phyloP scores from a whole-genome alignment of 2,329 filamentous ascomycete species.

The Paracorniculantispora psalliotae region DNA sequence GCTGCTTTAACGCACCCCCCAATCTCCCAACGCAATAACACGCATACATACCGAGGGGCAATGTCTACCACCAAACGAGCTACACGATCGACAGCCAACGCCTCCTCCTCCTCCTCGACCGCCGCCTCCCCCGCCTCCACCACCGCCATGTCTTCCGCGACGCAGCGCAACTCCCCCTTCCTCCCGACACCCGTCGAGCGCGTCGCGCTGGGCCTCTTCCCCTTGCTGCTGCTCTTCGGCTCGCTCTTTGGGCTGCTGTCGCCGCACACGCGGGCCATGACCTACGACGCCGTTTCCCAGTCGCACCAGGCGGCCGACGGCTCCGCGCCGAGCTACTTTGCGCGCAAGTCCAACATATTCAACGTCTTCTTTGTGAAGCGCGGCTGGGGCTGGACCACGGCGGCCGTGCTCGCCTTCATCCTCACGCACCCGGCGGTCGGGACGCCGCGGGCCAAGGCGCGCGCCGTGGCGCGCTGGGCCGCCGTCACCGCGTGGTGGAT shows the following conservation, averaged over 20 bases:
- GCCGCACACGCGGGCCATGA: conserved; percentile 59
- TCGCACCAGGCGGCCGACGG: conserved; percentile 52
- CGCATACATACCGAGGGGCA: neutral
- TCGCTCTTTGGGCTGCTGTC: conserved; percentile 76
- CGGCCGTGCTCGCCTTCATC: conserved; percentile 66
- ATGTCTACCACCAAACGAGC: conserved; percentile 25
- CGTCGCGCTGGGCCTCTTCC: conserved; percentile 65
- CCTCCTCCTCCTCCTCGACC: conserved; percentile 8
- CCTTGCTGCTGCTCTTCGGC: conserved; percentile 71
- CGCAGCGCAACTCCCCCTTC: conserved; percentile 48
- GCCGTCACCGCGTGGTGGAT: conserved; percentile 76
- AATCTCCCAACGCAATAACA: neutral
- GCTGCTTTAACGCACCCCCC: neutral
- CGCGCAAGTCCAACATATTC: conserved; percentile 87
- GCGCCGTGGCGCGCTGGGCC: conserved; percentile 63
- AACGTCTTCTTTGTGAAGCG: conserved; percentile 92
- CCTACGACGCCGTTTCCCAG: conserved; percentile 59
- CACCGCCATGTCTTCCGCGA: conserved; percentile 17
- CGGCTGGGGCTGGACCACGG: conserved; percentile 87
- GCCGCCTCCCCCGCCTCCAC: conserved; percentile 12
- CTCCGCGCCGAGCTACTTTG: conserved; percentile 79
- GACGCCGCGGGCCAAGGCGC: conserved; percentile 35
- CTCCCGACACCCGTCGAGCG: conserved; percentile 67
- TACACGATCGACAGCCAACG: neutral
- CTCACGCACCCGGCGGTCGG: conserved; percentile 57